Evolutionary conservation across 331 rosid species (phyloP), one percentile per base, ranked within the genome.

Genomic region (Cydonia oblonga): DNA sequence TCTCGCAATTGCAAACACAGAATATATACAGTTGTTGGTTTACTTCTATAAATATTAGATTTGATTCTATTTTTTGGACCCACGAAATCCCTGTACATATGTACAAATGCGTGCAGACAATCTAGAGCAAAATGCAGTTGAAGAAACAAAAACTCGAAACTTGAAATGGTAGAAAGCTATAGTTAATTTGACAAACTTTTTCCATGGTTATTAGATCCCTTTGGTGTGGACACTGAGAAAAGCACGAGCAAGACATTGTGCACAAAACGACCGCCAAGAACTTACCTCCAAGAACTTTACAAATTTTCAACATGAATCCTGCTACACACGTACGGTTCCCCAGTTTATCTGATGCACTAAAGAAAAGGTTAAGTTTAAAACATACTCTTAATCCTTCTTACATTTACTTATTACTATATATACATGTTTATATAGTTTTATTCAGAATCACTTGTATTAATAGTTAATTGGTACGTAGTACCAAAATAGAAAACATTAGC

Each of bases 171-270:
- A 70, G 14, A 57, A 40, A 15, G 54, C 54, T 56, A 14, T 22
- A 33, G 59, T 70, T 16, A 70, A 35, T 62, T 70, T 33, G 74
- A 35, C 65, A 30, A 54, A 33, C 54, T 70, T 56, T 35, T 16
- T 3, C 35, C 64, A 25, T 35, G 42, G 5, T 49, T 16, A 49
- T 59, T 59, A 24, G n/a, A 25, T 59, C 18, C 65, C 66, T 56
- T 44, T 51, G 66, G 54, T 54, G 6, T 23, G 65, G 53, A 70
- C 30, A 1, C 44, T 2, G 8, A 70, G 33, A 54, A 62, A 33
- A 56, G 66, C 44, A 70, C 75, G n/a, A 7, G 53, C 58, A 32
- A 33, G 74, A 56, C 74, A 56, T 56, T 57, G 28, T 70, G 52
- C 29, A 15, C 16, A 28, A 49, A 18, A 49, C 20, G 54, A 35